Evolutionary conservation across 331 rosid genomes (phyloP), one percentile per base, ranked within the genome.

Genomic region (Arachis monticola): DNA sequence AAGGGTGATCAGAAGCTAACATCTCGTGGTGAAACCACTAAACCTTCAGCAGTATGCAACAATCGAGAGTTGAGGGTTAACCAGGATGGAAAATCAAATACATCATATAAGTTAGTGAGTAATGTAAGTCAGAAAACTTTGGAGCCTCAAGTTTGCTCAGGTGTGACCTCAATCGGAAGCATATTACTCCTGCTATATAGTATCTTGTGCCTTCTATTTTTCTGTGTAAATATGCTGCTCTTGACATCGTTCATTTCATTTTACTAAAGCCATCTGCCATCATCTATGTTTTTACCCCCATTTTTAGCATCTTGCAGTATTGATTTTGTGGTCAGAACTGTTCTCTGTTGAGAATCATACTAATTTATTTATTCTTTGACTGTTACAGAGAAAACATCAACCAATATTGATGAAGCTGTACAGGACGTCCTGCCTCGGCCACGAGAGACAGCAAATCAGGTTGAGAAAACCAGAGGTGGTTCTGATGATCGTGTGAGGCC

Each of bases 1-100:
- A 92, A 87, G 88, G 82, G 76, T 80, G 97, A 92, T 66, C 92
- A 81, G 80, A 89, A 84, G 86, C 82, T 60, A 30, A 47, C 88
- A 76, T 75, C 88, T 71, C 88, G 83, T 64, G 82, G 73, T 71
- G 97, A 94, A 72, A 79, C 84, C 64, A 82, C 79, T 75, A 83
- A 86, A 76, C 70, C 85, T 64, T 83, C 88, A 48, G 76, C 84
- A 69, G 64, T 69, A 63, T 85, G 79, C 83, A 88, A 76, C 83
- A 75, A 52, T 68, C 86, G 89, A 71, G 97, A 91, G 51, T 68
- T 70, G n/a, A 91, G 83, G 81, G 74, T 73, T 67, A 73, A 79
- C 22, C 93, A 76, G 52, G 97, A 91, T 73, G 96, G 95, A 83
- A 85, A 84, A 70, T 70, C 69, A 60, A 83, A 79, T 73, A 66